Percentiles rank a stretch among this genome's conserved stretches.
Evolutionary conservation across 2,329 filamentous ascomycete species (phyloP).

Genomic region (Phyllachora maydis): DNA sequence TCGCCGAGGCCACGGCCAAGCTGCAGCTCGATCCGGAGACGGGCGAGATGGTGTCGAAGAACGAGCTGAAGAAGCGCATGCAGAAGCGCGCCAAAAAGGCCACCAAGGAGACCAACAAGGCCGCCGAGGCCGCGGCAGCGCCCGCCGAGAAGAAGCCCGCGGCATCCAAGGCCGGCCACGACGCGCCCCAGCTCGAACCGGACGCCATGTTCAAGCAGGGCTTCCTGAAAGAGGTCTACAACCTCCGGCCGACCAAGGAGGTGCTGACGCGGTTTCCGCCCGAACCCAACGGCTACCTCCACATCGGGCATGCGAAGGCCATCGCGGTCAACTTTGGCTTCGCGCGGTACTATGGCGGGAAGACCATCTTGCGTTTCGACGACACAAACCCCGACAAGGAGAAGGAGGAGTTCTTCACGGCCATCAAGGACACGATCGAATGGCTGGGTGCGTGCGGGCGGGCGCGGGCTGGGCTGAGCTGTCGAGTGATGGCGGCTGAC

Average conservation of each 20-base stretch:
- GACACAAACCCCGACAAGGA: slow-evolving; percentile 93
- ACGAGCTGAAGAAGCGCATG: slow-evolving; percentile 38
- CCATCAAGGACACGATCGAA: slow-evolving; percentile 71
- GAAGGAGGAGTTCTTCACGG: slow-evolving; percentile 70
- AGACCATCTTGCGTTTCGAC: slow-evolving; percentile 49
- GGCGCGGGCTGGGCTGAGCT: too few relatives aligned
- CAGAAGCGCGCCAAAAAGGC: slow-evolving; percentile 38
- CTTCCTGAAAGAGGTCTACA: slow-evolving; percentile 53
- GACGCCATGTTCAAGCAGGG: slow-evolving; percentile 64
- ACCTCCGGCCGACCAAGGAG: slow-evolving; percentile 38
- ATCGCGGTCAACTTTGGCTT: slow-evolving; percentile 96
- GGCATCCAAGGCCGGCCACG: slow-evolving; percentile 16
- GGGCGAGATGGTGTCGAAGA: slow-evolving; percentile 44
- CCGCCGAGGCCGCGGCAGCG: slow-evolving; percentile 12
- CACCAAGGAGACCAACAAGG: slow-evolving; percentile 27
- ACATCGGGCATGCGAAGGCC: slow-evolving; percentile 88
- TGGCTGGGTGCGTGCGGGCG: too few relatives aligned
- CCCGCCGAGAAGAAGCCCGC: slow-evolving; percentile 8
- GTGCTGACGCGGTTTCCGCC: slow-evolving; percentile 60
- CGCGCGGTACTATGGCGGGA: slow-evolving; percentile 62
- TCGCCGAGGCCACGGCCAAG: slow-evolving; percentile 29
- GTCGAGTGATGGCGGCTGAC: too few relatives aligned
- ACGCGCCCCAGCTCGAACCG: slow-evolving; percentile 23
- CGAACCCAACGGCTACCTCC: slow-evolving; percentile 83
- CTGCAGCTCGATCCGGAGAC: slow-evolving; percentile 41